Conservation (phyloP, 371 early-diverging fungal species). For the Rhizopus microsporus region DNA sequence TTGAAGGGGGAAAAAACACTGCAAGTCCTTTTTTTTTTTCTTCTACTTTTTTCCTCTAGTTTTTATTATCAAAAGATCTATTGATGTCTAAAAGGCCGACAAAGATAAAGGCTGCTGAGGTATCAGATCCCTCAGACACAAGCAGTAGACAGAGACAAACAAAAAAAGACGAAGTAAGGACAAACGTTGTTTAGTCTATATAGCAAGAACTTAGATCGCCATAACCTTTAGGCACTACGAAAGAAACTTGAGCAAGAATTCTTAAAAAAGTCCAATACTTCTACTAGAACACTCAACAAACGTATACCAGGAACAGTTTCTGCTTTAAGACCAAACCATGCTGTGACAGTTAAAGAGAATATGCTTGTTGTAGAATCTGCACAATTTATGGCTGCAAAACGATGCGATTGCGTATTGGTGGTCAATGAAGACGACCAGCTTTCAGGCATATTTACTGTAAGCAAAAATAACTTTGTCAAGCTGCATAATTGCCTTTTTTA, state of each 20-base stretch:
- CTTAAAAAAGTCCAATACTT: slow-evolving; percentile 59
- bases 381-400: slow-evolving; percentile 97
- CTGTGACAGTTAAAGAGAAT: slow-evolving; percentile 87
- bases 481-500: slow-evolving; percentile 3
- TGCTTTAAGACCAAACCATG: slow-evolving; percentile 82
- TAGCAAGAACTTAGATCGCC: not conserved
- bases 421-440: slow-evolving; percentile 91
- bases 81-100: slow-evolving; percentile 13
- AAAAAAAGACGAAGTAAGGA: slow-evolving; percentile 27
- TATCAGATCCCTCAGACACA: slow-evolving; percentile 14
- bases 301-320: slow-evolving; percentile 84
- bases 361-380: slow-evolving; percentile 91
- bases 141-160: slow-evolving; percentile 24
- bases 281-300: slow-evolving; percentile 36
- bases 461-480: not conserved
- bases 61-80: not conserved
- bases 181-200: not conserved
- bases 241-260: slow-evolving; percentile 76
- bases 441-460: slow-evolving; percentile 90
- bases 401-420: slow-evolving; percentile 92
- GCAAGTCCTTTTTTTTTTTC: not conserved
- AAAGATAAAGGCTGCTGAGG: slow-evolving; percentile 20
- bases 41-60: slow-evolving; percentile 6
- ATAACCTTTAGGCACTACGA: slow-evolving; percentile 45
- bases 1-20: no score